A percentile compares a stretch with the other conserved stretches of the same genome.
phyloP scores from a whole-genome alignment of 768 basidiomycete genomes.

The Exsudoporus frostii region DNA sequence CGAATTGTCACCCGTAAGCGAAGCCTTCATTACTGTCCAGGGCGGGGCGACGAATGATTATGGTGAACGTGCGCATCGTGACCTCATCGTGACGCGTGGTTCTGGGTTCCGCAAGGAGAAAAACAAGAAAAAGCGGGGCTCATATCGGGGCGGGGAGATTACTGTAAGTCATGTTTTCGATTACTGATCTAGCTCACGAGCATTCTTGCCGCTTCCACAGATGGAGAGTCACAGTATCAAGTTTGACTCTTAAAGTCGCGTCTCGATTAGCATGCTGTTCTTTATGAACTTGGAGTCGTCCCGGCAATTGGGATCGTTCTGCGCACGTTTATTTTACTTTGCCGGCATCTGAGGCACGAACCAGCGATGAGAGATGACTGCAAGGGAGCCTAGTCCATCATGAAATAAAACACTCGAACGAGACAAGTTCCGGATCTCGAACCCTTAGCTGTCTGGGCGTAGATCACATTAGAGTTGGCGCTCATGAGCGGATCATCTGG shows the following conservation, averaged over 20 bases:
- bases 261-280: background rate
- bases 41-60: conserved; percentile 75
- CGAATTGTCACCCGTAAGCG: background rate
- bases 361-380: background rate
- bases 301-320: background rate
- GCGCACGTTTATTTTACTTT: background rate
- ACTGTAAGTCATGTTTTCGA: conserved; percentile 52
- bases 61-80: conserved; percentile 77
- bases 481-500: background rate
- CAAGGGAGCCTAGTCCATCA: background rate
- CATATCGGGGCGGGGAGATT: conserved; percentile 92
- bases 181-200: background rate
- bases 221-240: conserved; percentile 87
- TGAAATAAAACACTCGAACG: too few relatives aligned
- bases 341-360: background rate
- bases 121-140: conserved; percentile 98
- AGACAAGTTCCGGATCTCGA: background rate
- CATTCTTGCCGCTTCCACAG: conserved; percentile 34
- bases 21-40: conserved; percentile 33
- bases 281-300: background rate
- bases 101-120: conserved; percentile 98
- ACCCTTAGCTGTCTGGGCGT: background rate
- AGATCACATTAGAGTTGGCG: background rate
- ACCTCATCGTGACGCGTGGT: conserved; percentile 90
- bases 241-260: conserved; percentile 48